These are phyloP conservation scores for Fusarium begoniae DNA, from an alignment of 2,329 filamentous ascomycete genomes.

Conservation along the genomic window DNA sequence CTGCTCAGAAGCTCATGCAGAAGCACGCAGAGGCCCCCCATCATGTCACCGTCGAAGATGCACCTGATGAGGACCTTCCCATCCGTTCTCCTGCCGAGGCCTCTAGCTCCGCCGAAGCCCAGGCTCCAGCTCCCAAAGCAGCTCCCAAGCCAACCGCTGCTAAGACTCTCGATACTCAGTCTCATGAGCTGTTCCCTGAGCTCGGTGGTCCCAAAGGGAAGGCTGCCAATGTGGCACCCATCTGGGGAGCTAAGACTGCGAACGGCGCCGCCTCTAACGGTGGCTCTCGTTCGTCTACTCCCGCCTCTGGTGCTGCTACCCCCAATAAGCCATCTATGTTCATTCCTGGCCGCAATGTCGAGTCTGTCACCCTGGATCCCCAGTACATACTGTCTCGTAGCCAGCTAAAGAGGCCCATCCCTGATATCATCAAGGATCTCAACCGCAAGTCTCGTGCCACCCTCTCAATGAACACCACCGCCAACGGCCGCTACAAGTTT, in stretches of 20 bases:
- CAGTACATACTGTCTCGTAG: conserved; percentile 78
- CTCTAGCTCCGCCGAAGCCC: conserved; percentile 57
- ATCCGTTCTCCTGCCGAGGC: conserved; percentile 60
- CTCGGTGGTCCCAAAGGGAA: conserved; percentile 78
- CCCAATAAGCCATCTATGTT: conserved; percentile 64
- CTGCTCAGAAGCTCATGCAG: conserved; percentile 70
- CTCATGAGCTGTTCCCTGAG: conserved; percentile 93
- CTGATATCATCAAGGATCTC: conserved; percentile 88
- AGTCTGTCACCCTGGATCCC: conserved; percentile 77
- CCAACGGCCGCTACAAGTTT: conserved; percentile 79
- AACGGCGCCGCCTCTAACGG: conserved; percentile 64
- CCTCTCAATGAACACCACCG: conserved; percentile 79
- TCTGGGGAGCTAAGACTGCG: conserved; percentile 79
- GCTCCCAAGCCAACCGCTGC: conserved; percentile 73
- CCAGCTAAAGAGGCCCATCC: conserved; percentile 84
- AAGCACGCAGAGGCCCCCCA: conserved; percentile 65
- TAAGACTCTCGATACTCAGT: conserved; percentile 77
- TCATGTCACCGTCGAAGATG: conserved; percentile 81
- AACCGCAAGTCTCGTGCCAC: conserved; percentile 91
- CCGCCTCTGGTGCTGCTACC: conserved; percentile 66
- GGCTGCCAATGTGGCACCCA: conserved; percentile 71
- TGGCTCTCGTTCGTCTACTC: conserved; percentile 68
- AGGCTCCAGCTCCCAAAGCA: conserved; percentile 67
- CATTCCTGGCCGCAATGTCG: conserved; percentile 84
- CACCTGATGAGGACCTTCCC: conserved; percentile 79